Evolutionary conservation across 2,329 filamentous ascomycete genomes (phyloP).

Genomic region (Fusarium sp.): DNA sequence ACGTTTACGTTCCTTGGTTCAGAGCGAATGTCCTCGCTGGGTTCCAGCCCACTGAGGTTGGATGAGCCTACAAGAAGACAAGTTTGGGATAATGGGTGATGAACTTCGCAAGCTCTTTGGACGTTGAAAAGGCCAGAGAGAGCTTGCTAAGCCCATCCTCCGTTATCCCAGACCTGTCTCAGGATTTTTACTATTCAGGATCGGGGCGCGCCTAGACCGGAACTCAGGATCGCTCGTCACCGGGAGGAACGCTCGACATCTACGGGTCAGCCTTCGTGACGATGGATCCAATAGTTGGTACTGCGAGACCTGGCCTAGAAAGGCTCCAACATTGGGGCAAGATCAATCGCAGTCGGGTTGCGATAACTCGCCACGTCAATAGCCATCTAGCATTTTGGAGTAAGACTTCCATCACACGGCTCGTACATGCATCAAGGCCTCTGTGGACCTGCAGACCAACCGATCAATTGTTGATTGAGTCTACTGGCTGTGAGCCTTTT

Average conservation of each 20-base stretch:
- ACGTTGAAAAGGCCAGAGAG: rapidly evolving
- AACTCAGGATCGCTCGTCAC: no score
- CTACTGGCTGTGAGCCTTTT: no score
- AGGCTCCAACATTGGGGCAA: rapidly evolving
- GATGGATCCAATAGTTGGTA: rapidly evolving
- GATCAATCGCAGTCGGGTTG: rapidly evolving
- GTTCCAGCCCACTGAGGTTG: neutral
- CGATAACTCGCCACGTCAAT: rapidly evolving
- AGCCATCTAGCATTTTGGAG: no score
- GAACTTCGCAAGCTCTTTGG: neutral
- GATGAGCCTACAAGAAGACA: neutral
- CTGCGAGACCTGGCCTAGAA: rapidly evolving
- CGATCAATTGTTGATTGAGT: neutral
- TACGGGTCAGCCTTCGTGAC: neutral
- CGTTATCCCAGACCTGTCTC: rapidly evolving
- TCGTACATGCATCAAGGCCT: rapidly evolving
- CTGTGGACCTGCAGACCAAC: rapidly evolving
- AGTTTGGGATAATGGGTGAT: no score
- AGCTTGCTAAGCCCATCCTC: rapidly evolving
- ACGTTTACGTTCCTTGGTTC: conserved; percentile 34
- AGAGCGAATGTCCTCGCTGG: neutral
- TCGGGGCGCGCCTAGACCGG: rapidly evolving
- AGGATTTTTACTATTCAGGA: rapidly evolving
- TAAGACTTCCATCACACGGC: no score
- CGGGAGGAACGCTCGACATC: neutral